A percentile compares a stretch with the other conserved stretches of the same genome.
These are phyloP conservation scores for Neoboletus brunneissimus DNA, from an alignment of 768 basidiomycete species.

Conservation along the genomic window DNA sequence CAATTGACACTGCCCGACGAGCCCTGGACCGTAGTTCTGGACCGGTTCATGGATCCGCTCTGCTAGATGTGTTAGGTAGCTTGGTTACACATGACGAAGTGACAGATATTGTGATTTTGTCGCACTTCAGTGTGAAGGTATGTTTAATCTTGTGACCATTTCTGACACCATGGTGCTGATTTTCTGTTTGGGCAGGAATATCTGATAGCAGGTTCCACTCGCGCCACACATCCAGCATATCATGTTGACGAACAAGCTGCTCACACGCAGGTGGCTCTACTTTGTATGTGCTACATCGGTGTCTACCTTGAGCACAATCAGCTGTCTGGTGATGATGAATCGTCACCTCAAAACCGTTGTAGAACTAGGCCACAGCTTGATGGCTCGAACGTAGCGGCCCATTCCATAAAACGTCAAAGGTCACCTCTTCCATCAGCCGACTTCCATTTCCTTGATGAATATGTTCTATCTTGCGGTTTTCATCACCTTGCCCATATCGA, in stretches of 20 bases:
- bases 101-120: slow-evolving; percentile 2
- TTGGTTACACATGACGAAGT: slow-evolving; percentile 2
- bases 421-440: neutral
- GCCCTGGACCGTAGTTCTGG: neutral
- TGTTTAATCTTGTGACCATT: neutral
- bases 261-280: neutral
- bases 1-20: neutral
- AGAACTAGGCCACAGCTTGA: neutral
- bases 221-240: neutral
- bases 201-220: neutral
- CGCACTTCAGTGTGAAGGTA: slow-evolving; percentile 16
- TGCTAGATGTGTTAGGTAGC: slow-evolving; percentile 2
- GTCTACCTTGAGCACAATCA: neutral
- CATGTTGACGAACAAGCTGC: neutral
- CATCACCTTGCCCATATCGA: neutral
- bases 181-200: slow-evolving; percentile 1
- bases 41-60: slow-evolving; percentile 1
- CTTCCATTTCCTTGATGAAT: neutral
- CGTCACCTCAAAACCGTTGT: neutral
- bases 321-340: neutral
- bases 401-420: neutral
- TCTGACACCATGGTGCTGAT: neutral
- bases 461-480: neutral
- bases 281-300: slow-evolving; percentile 4
- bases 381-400: no score